Evolutionary conservation across 371 early-diverging fungal species (phyloP).

Genomic region (Actinomortierella wolfii): DNA sequence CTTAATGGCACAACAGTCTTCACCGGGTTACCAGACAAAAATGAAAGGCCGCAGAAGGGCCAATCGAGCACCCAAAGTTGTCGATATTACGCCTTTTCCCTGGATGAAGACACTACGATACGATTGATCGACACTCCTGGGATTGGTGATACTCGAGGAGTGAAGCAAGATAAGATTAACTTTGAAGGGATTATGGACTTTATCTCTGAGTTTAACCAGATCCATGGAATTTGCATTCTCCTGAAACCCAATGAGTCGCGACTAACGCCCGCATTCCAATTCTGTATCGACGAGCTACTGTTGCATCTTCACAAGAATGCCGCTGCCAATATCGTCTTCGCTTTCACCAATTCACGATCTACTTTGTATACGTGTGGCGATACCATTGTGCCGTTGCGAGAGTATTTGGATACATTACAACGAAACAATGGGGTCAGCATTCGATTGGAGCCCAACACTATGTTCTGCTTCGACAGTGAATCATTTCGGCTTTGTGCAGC

Average conservation of each 20-base stretch:
- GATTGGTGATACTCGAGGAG: constrained; percentile 35
- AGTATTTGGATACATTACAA: constrained; percentile 15
- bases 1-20: constrained; percentile 14
- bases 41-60: constrained; percentile 16
- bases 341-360: constrained; percentile 23
- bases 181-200: constrained; percentile 33
- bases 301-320: constrained; percentile 35
- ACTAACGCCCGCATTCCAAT: constrained; percentile 23
- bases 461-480: constrained; percentile 40
- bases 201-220: constrained; percentile 18
- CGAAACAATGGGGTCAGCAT: constrained; percentile 14
- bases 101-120: constrained; percentile 15
- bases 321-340: constrained; percentile 26
- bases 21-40: constrained; percentile 17
- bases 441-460: constrained; percentile 13
- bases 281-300: constrained; percentile 34
- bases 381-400: constrained; percentile 16
- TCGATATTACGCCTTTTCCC: constrained; percentile 19
- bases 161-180: constrained; percentile 27
- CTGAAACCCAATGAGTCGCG: constrained; percentile 23
- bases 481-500: constrained; percentile 35
- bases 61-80: constrained; percentile 21
- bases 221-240: constrained; percentile 35
- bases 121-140: constrained; percentile 40
- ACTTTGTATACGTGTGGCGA: constrained; percentile 35